Evolutionary conservation across 73 alveolate genomes (phyloP), one percentile per base, ranked within the genome.

Genomic region (Effrenium voratum): DNA sequence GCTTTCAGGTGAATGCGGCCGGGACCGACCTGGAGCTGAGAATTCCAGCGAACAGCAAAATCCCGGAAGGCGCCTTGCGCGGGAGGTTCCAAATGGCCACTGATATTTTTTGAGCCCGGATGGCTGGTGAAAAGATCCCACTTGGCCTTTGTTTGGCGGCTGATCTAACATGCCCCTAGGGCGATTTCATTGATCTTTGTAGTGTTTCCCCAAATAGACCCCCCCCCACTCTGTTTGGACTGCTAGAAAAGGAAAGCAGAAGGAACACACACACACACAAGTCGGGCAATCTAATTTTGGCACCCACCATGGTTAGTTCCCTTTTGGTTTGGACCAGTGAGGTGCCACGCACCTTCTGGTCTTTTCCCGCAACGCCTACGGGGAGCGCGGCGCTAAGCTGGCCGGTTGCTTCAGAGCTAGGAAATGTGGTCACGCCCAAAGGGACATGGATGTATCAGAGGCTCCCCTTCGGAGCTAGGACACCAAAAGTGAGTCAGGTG

Each of bases 331-430:
- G 30, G 22, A 1, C 34, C 30, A 59, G 38, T 36, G 47, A 83
- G 93, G 93, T 87, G 95, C 95, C n/a, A 87, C 95, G 38, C 95
- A 87, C 83, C 83, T 87, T 34, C n/a, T 87, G 83, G 95, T 87
- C 49, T 87, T 60, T 46, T 87, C 95, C 83, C 81, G 95, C 47
- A 87, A 87, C 40, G 70, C 63, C 38, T 87, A 60, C 46, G 95
- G 95, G 22, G 95, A 87, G 95, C 34, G 70, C 46, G 38, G 36
- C 32, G 43, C 93, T 43, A 43, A 6, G 36, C 34, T n/a, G n/a
- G n/a, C n/a, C n/a, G n/a, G n/a, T n/a, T n/a, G n/a, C n/a, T n/a
- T n/a, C n/a, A n/a, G n/a, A n/a, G n/a, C n/a, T n/a, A n/a, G n/a
- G n/a, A n/a, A n/a, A n/a, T n/a, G n/a, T n/a, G n/a, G n/a, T n/a